These are phyloP conservation scores for Macaranga tanarius DNA, from an alignment of 441 rosid species.

Conservation along the genomic window DNA sequence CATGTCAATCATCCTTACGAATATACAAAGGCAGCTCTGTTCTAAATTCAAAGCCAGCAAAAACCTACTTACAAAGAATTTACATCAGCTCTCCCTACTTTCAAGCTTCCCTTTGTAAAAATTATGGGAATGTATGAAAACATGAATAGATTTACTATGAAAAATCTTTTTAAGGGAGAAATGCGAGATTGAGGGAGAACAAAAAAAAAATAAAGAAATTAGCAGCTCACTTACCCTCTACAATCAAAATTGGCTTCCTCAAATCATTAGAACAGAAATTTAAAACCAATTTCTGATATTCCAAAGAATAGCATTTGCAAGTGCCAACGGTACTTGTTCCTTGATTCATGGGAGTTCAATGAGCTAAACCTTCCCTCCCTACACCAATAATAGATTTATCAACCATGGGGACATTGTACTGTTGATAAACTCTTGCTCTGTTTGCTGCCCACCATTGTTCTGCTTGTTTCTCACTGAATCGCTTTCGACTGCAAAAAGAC, in stretches of 20 bases:
- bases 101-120: conserved; percentile 25
- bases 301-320: neutral
- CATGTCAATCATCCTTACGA: conserved; percentile 16
- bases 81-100: conserved; percentile 28
- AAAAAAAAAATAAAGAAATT: neutral
- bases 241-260: conserved; percentile 24
- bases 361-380: conserved; percentile 64
- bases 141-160: neutral
- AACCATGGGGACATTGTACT: conserved; percentile 66
- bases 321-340: conserved; percentile 1
- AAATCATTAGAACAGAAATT: conserved; percentile 23
- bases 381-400: conserved; percentile 61
- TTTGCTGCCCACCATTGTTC: conserved; percentile 96
- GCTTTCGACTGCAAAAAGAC: conserved; percentile 59
- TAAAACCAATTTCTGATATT: conserved; percentile 14
- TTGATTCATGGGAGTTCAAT: conserved; percentile 30
- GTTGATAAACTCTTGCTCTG: conserved; percentile 79
- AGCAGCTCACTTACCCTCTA: conserved; percentile 8
- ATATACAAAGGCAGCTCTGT: conserved; percentile 37
- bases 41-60: conserved; percentile 27
- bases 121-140: neutral
- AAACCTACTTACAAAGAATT: conserved; percentile 38
- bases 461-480: conserved; percentile 88
- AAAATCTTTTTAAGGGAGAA: neutral
- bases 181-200: neutral